These are phyloP conservation scores for Aspergillus felis DNA, from an alignment of 2,329 filamentous ascomycete species.

Conservation along the genomic window DNA sequence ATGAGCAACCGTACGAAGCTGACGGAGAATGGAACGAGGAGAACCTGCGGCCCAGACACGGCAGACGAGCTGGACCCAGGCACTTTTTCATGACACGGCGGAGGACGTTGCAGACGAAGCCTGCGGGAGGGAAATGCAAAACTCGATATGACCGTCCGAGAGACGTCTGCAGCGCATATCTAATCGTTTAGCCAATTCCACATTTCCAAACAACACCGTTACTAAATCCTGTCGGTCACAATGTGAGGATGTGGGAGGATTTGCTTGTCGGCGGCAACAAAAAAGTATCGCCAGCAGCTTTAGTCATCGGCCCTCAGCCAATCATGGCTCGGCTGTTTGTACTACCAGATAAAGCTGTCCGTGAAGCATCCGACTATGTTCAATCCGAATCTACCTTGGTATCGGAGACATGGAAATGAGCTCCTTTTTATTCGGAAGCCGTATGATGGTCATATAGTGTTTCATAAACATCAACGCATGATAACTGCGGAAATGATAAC, in stretches of 20 bases:
- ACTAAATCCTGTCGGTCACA: neutral
- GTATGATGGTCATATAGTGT: neutral
- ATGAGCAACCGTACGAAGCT: conserved; percentile 5
- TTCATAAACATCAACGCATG: neutral
- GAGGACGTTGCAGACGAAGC: conserved; percentile 21
- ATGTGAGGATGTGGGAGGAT: neutral
- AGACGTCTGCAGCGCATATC: conserved; percentile 25
- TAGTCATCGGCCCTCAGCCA: neutral
- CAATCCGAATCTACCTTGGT: no score
- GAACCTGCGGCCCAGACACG: conserved; percentile 29
- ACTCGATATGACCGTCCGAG: conserved; percentile 21
- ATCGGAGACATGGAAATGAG: neutral
- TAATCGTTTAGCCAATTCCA: conserved; percentile 15
- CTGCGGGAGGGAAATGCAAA: conserved; percentile 25
- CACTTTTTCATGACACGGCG: conserved; percentile 43
- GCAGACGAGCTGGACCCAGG: conserved; percentile 33
- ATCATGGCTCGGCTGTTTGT: neutral
- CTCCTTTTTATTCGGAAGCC: neutral
- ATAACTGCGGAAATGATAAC: neutral
- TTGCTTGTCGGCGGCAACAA: neutral
- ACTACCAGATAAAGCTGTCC: neutral
- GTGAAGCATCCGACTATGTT: neutral
- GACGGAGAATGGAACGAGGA: conserved; percentile 13
- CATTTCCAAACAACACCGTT: conserved; percentile 5
- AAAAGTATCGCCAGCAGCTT: neutral